Percentiles rank a stretch among this genome's conserved stretches.
These are phyloP conservation scores for Polyporus tsugae DNA, from an alignment of 1,284 basidiomycete genomes.

Conservation along the genomic window DNA sequence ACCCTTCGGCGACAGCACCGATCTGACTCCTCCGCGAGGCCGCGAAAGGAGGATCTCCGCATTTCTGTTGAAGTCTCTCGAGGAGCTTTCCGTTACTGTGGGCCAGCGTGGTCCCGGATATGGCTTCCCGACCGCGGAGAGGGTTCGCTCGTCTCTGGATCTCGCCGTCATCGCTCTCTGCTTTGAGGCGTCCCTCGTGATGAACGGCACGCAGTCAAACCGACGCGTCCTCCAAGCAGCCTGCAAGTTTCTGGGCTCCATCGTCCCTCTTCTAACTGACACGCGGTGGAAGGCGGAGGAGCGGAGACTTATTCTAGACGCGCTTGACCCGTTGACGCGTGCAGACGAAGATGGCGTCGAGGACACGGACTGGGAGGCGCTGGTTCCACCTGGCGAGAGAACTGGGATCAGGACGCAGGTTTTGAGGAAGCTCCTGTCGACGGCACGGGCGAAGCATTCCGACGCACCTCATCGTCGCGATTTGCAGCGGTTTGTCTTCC, in stretches of 20 bases:
- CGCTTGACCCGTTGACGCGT: constrained; percentile 68
- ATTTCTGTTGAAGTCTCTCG: constrained; percentile 68
- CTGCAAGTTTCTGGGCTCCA: constrained; percentile 58
- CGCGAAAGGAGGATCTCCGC: constrained; percentile 72
- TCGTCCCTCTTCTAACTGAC: constrained; percentile 53
- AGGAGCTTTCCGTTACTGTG: constrained; percentile 59
- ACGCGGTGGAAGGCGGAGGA: constrained; percentile 67
- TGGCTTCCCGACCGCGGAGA: constrained; percentile 61
- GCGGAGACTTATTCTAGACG: constrained; percentile 66
- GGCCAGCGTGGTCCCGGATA: constrained; percentile 47
- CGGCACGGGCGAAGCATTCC: constrained; percentile 19
- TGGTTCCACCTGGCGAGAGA: constrained; percentile 66
- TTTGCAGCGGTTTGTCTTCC: constrained; percentile 67
- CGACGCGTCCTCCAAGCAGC: constrained; percentile 68
- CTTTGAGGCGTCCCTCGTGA: constrained; percentile 72
- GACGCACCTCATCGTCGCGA: constrained; percentile 34
- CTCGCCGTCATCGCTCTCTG: constrained; percentile 67
- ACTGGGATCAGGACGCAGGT: constrained; percentile 73
- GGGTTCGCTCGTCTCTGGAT: constrained; percentile 73
- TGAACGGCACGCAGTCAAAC: constrained; percentile 69
- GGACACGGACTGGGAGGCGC: constrained; percentile 55
- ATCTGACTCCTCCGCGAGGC: constrained; percentile 53
- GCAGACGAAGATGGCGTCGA: constrained; percentile 38
- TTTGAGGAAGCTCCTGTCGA: constrained; percentile 48
- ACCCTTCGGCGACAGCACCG: constrained; percentile 28